phyloP scores from a whole-genome alignment of 1,139 yeast species.

The Zygoascus meyerae region DNA sequence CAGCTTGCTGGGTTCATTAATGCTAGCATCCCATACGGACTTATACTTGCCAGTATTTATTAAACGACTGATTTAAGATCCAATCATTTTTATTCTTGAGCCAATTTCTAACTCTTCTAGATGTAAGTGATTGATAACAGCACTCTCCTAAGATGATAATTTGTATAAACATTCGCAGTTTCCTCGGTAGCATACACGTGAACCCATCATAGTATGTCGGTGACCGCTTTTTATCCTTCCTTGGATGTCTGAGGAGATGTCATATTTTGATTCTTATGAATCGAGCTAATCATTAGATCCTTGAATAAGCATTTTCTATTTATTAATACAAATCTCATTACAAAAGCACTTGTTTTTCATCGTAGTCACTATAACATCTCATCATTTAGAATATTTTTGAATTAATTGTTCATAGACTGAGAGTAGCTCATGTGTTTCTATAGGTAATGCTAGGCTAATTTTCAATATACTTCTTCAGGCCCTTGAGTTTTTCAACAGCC shows the following conservation, averaged over 20 bases:
- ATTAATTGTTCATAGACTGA: no score
- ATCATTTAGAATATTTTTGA: no score
- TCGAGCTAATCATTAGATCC: constrained; percentile 5
- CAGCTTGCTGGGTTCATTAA: constrained; percentile 19
- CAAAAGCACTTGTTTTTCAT: no score
- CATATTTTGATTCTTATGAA: background rate
- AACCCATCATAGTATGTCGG: constrained; percentile 78
- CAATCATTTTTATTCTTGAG: constrained; percentile 9
- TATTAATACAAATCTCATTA: background rate
- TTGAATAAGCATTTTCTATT: background rate
- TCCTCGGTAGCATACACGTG: constrained; percentile 83
- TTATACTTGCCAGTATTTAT: constrained; percentile 83
- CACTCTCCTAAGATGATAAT: constrained; percentile 56
- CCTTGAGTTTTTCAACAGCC: constrained; percentile 70
- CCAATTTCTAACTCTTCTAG: constrained; percentile 5
- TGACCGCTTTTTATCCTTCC: constrained; percentile 69
- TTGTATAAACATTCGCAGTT: constrained; percentile 83
- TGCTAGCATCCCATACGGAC: constrained; percentile 34
- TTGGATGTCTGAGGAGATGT: constrained; percentile 55
- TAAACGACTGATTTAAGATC: constrained; percentile 10
- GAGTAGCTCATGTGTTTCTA: no score
- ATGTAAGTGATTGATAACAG: constrained; percentile 2
- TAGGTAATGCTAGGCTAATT: background rate
- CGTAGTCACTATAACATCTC: no score
- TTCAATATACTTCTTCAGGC: constrained; percentile 55